A percentile compares a stretch with the other conserved stretches of the same genome.
phyloP scores from a whole-genome alignment of 208 protist genomes.

The Angomonas desouzai region DNA sequence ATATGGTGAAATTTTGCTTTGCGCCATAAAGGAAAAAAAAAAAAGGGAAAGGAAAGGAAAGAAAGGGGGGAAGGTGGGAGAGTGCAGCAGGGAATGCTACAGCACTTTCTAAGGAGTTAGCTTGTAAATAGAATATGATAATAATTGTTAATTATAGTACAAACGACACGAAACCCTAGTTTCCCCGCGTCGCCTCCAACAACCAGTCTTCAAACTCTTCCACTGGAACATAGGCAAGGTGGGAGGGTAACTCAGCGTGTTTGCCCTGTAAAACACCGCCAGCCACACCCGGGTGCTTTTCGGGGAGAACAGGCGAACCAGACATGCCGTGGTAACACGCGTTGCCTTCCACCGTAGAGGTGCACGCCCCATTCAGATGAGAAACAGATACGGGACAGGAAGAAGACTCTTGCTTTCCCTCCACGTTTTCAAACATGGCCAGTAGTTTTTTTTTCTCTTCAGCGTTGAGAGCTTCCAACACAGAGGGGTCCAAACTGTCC shows the following conservation, averaged over 20 bases:
- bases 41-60: too few relatives aligned
- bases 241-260: conserved; percentile 16
- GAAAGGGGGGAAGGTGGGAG: too few relatives aligned
- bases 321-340: conserved; percentile 51
- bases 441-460: conserved; percentile 24
- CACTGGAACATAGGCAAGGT: conserved; percentile 21
- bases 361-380: conserved; percentile 18
- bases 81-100: too few relatives aligned
- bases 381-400: conserved; percentile 8
- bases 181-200: conserved; percentile 13
- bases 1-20: too few relatives aligned
- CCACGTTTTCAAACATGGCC: conserved; percentile 21
- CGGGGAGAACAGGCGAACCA: conserved; percentile 18
- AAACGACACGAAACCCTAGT: conserved; percentile 10
- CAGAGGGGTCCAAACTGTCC: conserved; percentile 32
- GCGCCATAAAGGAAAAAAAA: too few relatives aligned
- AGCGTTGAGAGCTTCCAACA: conserved; percentile 21
- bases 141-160: conserved; percentile 14
- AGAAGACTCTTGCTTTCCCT: conserved; percentile 28
- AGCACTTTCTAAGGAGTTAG: too few relatives aligned
- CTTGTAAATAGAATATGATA: too few relatives aligned
- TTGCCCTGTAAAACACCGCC: conserved; percentile 38
- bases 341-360: not conserved
- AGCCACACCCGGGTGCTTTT: conserved; percentile 10
- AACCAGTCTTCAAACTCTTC: conserved; percentile 4